Evolutionary conservation across 306 rosid species (phyloP), one percentile per base, ranked within the genome.

Genomic region (Sesbania bispinosa): DNA sequence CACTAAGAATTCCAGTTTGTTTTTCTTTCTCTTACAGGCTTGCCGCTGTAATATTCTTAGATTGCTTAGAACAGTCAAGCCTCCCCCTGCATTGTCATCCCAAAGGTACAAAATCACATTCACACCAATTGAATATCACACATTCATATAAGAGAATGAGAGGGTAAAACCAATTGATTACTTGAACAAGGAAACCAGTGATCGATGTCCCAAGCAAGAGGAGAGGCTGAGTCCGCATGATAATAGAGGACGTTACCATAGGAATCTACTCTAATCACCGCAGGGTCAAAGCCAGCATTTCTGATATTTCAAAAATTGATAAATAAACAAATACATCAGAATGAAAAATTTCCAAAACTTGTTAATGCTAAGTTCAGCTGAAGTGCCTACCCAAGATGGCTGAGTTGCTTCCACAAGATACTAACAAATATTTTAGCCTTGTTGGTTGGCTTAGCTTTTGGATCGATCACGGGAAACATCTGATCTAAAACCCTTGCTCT

Each of bases 131-230:
- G 11, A 45, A 47, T 62, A 48, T 19, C 20, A 27, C 74, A 62
- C 48, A 67, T 48, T 20, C 45, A 21, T 9, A 21, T 10, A 50
- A 39, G 53, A 61, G 45, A 51, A 55, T 53, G 51, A 58, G 69
- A 73, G 63, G 61, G 43, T 71, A 33, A 53, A 42, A 65, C 42
- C 41, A 24, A 48, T 46, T 21, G 9, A 73, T 58, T 41, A 95
- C 96, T 91, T 84, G 97, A 89, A 86, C 92, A 84, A 69, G 99
- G 99, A 85, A 95, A 95, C 96, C 97, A 95, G 39, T 95, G 99
- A 84, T 95, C 96, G 11, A 95, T 75, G 16, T 92, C 97, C 99
- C 99, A 95, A 80, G 99, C 93, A 23, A 95, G 88, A 48, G 99
- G 96, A 73, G 99, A 95, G 3, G 92, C 90, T 13, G 97, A 88